Base-by-base conservation (phyloP, 1,139 yeast genomes). In the Nakaseomyces nivariensis region DNA sequence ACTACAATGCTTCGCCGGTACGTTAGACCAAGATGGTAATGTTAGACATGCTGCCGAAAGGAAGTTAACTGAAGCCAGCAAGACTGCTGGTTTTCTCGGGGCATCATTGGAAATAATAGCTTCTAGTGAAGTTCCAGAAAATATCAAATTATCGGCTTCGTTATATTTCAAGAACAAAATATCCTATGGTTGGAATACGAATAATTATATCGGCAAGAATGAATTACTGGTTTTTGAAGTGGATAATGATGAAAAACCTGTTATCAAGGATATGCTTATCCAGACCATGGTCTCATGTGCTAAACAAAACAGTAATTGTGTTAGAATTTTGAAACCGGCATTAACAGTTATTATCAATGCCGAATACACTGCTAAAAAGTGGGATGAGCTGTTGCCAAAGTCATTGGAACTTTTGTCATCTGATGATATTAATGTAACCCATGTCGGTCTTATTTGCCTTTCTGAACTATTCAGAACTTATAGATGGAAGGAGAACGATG, bases 81-180 rank as follows among this genome's bases (percentile, higher is more conserved):
- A 61, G 37, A 65, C 74, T 1, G 64, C 87, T 1, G 96, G 96
- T 2, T 92, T 92, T 61, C 71, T 89, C 46, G 85, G 84, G 9
- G 92, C 90, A 1, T 86, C 96, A 65, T 70, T 92, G 45, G 92
- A 87, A 60, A 82, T 92, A 50, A 76, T 87, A 40, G 62, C 75
- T n/a, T 74, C 76, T 41, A 70, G 69, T 13, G 76, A 74, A 10
- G 81, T 81, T 4, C 73, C 79, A 24, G 72, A 75, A 1, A 76
- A 75, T 33, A 77, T 86, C 45, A 80, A 82, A 56, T 76, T 81
- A 48, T 92, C 96, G 10, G 86, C 95, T 17, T 95, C 95, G 0
- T 83, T 92, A 31, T 90, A 82, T 66, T 80, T 92, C 69, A 92
- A 92, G 64, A 92, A 92, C 65, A 73, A 82, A 52, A 74, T 89